Percentiles rank a stretch among this genome's conserved stretches.
These are phyloP conservation scores for Amesomyces nigricolor DNA, from an alignment of 2,329 filamentous ascomycete genomes.

Conservation along the genomic window DNA sequence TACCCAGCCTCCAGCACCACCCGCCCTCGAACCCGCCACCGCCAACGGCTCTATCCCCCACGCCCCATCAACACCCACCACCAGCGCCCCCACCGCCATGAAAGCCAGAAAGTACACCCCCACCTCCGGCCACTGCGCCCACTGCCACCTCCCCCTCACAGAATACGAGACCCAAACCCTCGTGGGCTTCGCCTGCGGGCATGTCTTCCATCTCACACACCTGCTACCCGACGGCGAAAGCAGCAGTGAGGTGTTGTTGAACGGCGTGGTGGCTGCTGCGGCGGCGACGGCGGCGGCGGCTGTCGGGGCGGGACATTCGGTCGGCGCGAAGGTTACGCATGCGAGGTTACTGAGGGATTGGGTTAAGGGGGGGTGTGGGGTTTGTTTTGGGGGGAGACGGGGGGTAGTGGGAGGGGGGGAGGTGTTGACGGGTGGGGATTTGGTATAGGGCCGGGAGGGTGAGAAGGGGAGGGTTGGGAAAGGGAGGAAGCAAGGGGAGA, in stretches of 20 bases:
- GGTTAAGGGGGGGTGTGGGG: conserved; percentile 59
- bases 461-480: too few relatives aligned
- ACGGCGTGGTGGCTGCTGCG: conserved; percentile 35
- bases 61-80: too few relatives aligned
- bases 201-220: conserved; percentile 74
- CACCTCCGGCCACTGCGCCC: conserved; percentile 53
- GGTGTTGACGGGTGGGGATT: too few relatives aligned
- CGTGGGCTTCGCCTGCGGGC: conserved; percentile 75
- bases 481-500: too few relatives aligned
- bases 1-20: background rate
- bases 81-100: conserved; percentile 16
- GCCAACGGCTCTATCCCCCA: background rate
- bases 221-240: conserved; percentile 49
- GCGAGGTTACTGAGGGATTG: conserved; percentile 71
- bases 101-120: conserved; percentile 37
- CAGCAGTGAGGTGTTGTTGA: conserved; percentile 35
- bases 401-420: background rate
- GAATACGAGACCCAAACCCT: conserved; percentile 65
- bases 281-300: background rate
- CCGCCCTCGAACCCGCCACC: background rate
- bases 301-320: conserved; percentile 40
- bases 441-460: too few relatives aligned
- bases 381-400: conserved; percentile 49
- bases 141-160: conserved; percentile 51
- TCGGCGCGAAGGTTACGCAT: conserved; percentile 83